Conservation (phyloP, 768 basidiomycete genomes). For the Russula virescens region DNA sequence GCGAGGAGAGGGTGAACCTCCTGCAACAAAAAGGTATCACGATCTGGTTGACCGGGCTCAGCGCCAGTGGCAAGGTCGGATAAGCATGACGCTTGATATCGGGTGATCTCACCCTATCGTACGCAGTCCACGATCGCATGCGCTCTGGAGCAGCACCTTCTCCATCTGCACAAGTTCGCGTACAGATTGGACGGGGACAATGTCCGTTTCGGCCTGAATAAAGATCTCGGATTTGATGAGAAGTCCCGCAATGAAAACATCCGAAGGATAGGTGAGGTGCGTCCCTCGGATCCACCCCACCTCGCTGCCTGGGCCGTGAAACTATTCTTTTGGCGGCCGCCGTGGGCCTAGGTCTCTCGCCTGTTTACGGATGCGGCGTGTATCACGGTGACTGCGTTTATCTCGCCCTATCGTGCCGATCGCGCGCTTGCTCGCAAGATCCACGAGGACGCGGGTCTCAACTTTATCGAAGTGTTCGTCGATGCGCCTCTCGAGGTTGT, state of each 20-base stretch:
- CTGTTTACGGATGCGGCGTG: constrained; percentile 87
- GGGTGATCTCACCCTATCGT: not conserved
- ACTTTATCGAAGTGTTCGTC: constrained; percentile 91
- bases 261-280: constrained; percentile 90
- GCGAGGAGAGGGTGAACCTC: constrained; percentile 11
- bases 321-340: constrained; percentile 9
- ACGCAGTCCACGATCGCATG: constrained; percentile 91
- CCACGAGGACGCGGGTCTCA: constrained; percentile 64
- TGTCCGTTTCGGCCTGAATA: constrained; percentile 93
- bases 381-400: constrained; percentile 91
- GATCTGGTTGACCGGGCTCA: constrained; percentile 89
- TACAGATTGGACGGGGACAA: constrained; percentile 97
- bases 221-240: constrained; percentile 91
- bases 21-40: constrained; percentile 12
- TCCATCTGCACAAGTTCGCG: constrained; percentile 77
- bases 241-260: constrained; percentile 93
- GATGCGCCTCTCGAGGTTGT: constrained; percentile 87
- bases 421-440: constrained; percentile 75
- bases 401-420: constrained; percentile 94
- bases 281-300: constrained; percentile 18
- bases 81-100: not conserved
- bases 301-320: not conserved
- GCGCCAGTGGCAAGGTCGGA: constrained; percentile 87
- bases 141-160: constrained; percentile 91
- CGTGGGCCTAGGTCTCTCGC: constrained; percentile 71